A percentile compares a stretch with the other conserved stretches of the same genome.
phyloP scores from a whole-genome alignment of 371 early-diverging fungal species.

The Astathelohania contejeani region DNA sequence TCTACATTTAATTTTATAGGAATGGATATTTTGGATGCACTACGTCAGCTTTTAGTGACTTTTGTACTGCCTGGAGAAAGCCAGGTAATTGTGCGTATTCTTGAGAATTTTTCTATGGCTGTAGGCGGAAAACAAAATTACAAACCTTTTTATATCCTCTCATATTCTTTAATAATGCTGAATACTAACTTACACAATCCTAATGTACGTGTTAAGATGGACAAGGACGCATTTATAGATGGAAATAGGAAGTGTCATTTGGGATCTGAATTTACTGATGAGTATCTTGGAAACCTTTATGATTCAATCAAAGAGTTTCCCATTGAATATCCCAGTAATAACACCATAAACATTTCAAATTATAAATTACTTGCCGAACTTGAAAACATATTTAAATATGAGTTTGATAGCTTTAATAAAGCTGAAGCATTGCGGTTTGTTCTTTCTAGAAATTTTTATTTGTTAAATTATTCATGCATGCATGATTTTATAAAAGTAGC shows the following conservation, averaged over 20 bases:
- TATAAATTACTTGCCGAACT: no score
- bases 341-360: no score
- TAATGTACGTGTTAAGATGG: constrained; percentile 69
- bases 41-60: constrained; percentile 37
- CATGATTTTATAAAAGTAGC: no score
- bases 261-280: constrained; percentile 14
- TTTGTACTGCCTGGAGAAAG: constrained; percentile 48
- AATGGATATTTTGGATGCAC: constrained; percentile 26
- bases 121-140: constrained; percentile 22
- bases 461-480: no score
- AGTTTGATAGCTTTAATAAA: no score
- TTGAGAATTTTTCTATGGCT: constrained; percentile 43
- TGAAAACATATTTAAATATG: no score
- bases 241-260: constrained; percentile 13
- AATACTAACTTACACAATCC: constrained; percentile 82
- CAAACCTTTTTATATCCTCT: constrained; percentile 58
- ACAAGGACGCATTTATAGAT: constrained; percentile 63
- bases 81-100: constrained; percentile 47
- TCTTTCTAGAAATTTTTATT: no score
- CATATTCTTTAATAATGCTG: constrained; percentile 71
- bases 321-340: no score
- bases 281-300: constrained; percentile 31
- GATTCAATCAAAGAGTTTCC: constrained; percentile 34
- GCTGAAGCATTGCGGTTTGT: no score
- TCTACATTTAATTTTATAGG: constrained; percentile 40